A percentile compares a stretch with the other conserved stretches of the same genome.
phyloP scores from a whole-genome alignment of 1,284 basidiomycete species.

The Garcileccinum viscosum region DNA sequence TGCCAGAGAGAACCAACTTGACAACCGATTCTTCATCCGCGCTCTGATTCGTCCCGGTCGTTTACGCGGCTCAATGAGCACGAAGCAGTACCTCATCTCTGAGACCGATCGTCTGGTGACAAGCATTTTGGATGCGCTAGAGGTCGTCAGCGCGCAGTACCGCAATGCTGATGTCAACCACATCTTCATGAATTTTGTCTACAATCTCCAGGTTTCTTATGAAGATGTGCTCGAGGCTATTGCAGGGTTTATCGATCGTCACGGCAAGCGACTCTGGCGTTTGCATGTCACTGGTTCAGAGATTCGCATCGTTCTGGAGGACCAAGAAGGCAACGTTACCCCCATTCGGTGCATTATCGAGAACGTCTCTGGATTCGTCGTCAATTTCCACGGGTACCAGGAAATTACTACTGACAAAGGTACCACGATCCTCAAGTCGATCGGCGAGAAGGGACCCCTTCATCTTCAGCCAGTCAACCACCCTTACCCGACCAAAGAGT shows the following conservation, averaged over 20 bases:
- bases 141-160: constrained; percentile 87
- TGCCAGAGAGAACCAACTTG: constrained; percentile 59
- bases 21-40: constrained; percentile 37
- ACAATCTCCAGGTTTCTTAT: constrained; percentile 93
- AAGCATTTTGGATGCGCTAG: constrained; percentile 92
- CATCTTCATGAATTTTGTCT: constrained; percentile 98
- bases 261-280: constrained; percentile 97
- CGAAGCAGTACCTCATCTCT: no score
- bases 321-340: constrained; percentile 89
- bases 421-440: no score
- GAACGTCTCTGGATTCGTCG: constrained; percentile 98
- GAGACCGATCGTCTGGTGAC: no score
- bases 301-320: constrained; percentile 94
- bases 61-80: no score
- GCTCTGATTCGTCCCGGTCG: constrained; percentile 36
- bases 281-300: constrained; percentile 98
- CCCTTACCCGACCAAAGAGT: constrained; percentile 96
- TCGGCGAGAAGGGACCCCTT: no score
- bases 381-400: constrained; percentile 63
- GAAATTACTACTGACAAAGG: no score
- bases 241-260: constrained; percentile 96
- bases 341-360: constrained; percentile 98
- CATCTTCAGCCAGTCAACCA: constrained; percentile 83
- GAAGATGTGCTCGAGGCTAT: constrained; percentile 96
- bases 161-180: constrained; percentile 95